Conservation (phyloP, 176 grass and related monocot genomes). For the Carex pumila region DNA sequence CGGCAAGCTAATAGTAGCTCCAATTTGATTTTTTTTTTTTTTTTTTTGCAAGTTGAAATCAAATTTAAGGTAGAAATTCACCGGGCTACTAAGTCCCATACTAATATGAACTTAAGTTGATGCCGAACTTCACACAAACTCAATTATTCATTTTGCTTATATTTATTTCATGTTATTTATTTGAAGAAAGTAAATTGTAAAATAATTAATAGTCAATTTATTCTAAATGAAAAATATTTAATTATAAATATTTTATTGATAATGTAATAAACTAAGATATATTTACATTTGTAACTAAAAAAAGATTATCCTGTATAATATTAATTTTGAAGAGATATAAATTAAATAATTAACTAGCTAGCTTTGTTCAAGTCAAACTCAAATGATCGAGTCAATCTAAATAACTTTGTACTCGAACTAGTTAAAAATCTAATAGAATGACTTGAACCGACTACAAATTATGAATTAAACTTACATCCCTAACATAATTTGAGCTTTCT, state of each 20-base stretch:
- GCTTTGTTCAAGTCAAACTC: background rate
- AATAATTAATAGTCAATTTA: background rate
- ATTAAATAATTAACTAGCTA: background rate
- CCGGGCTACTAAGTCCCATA: background rate
- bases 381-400: background rate
- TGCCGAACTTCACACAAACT: background rate
- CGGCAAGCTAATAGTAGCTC: background rate
- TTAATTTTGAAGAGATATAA: background rate
- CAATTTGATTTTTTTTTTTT: background rate
- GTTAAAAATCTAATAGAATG: background rate
- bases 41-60: too few species aligned
- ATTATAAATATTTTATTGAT: background rate
- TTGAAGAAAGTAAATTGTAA: background rate
- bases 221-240: background rate
- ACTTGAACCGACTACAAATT: background rate
- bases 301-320: background rate
- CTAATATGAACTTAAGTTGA: background rate
- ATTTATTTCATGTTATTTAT: background rate
- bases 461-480: background rate
- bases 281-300: background rate
- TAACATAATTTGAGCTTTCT: background rate
- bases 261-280: background rate
- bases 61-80: background rate
- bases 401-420: background rate
- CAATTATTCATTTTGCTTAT: background rate